These are phyloP conservation scores for Sanguinoderma infundibulare DNA, from an alignment of 1,284 basidiomycete genomes.

Conservation along the genomic window DNA sequence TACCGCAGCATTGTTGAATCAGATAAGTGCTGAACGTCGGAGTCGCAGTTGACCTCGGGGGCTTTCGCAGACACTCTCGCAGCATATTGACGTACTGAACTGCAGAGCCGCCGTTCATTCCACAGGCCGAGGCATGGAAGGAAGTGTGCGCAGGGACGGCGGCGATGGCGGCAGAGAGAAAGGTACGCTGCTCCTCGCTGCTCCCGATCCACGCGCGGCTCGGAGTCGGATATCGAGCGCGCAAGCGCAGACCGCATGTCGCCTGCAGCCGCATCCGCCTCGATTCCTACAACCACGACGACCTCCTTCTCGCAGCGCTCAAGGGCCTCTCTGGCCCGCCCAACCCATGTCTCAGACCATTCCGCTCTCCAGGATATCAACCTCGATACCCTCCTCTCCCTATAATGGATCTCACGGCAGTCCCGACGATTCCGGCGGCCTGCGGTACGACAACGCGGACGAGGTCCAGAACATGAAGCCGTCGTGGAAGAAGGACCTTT, in stretches of 20 bases:
- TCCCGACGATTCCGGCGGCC: constrained; percentile 21
- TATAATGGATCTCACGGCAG: constrained; percentile 15
- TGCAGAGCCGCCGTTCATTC: neutral
- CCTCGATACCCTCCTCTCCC: constrained; percentile 9
- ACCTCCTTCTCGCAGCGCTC: constrained; percentile 4
- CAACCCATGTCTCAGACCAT: constrained; percentile 24
- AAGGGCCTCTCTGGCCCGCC: constrained; percentile 1
- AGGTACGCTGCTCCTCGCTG: neutral
- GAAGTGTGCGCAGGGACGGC: neutral
- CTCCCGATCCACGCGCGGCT: no score
- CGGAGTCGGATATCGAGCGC: no score
- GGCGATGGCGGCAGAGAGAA: neutral
- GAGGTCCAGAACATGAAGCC: constrained; percentile 46
- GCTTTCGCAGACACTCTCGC: neutral
- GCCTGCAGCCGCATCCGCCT: neutral
- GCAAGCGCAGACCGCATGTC: neutral
- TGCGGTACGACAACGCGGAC: constrained; percentile 29
- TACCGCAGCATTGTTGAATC: constrained; percentile 4
- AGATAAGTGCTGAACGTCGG: neutral
- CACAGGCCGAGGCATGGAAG: neutral
- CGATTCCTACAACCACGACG: constrained; percentile 5
- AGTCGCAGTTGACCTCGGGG: neutral
- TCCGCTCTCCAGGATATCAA: constrained; percentile 20
- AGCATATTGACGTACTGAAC: neutral
- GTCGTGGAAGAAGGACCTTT: constrained; percentile 60